Evolutionary conservation across 2,329 filamentous ascomycete species (phyloP), one percentile per base, ranked within the genome.

Genomic region (Neurospora sp.): DNA sequence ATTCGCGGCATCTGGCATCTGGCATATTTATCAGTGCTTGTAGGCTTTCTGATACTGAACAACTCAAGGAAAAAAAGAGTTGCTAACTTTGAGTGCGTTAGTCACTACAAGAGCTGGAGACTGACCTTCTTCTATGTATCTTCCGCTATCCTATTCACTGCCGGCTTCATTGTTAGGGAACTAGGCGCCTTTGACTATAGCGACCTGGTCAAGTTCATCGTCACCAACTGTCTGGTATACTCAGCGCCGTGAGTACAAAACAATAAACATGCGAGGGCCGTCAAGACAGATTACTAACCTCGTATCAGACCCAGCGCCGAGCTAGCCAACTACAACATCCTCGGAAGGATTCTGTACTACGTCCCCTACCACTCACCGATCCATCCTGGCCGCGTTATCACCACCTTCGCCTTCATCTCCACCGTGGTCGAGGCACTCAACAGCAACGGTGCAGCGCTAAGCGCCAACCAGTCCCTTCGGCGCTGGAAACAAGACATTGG

Each of bases 261-360:
- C 28, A 17, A 33, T 10, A 4, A 62, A n/a, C 23, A n/a, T 7
- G 13, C 2, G 28, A 33, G 23, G 1, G 52, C 52, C n/a, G 52
- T 62, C 52, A 36, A 33, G 46, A 36, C 28, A 10, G 3, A 17
- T 62, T 10, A 46, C 69, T 43, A 28, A 62, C 46, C 40, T 68
- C 13, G 17, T 19, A 52, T 15, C 19, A 76, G 74, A 2, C 75
- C 75, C 38, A 78, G 87, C 10, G 82, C 87, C 68, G 85, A 86
- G 67, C 81, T 85, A 1, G 81, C 83, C 58, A 87, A 88, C 75
- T 88, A 88, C 77, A 82, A 86, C 74, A 81, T 87, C 68, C 82
- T 89, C 62, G 83, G 83, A 3, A 82, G 85, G 3, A 80, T 86
- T n/a, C 79, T 89, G n/a, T 84, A 84, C 77, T 88, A 87, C 75